Conservation (phyloP, 306 rosid genomes). For the Lathyrus aphaca region DNA sequence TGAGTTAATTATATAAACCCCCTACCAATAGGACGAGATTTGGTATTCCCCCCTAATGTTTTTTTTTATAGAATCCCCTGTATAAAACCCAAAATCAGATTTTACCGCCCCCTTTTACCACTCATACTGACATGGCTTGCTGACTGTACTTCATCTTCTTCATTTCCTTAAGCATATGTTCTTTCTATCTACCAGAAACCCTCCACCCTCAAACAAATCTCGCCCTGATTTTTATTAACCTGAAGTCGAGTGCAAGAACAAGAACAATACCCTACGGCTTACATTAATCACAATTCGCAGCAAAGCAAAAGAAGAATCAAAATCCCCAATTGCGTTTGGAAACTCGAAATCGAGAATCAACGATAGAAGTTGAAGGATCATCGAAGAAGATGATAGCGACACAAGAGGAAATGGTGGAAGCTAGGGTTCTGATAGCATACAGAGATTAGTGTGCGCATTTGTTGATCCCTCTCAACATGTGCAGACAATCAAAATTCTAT, state of each 20-base stretch:
- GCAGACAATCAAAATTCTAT: slow-evolving; percentile 79
- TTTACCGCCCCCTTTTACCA: no score
- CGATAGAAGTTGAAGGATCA: slow-evolving; percentile 55
- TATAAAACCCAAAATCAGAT: no score
- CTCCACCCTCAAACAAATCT: no score
- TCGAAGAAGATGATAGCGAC: slow-evolving; percentile 98
- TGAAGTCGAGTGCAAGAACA: not conserved
- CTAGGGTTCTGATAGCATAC: slow-evolving; percentile 76
- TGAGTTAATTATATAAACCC: no score
- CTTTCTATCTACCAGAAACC: no score
- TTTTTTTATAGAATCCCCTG: no score
- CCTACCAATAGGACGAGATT: no score
- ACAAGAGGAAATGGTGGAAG: slow-evolving; percentile 89
- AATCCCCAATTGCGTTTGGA: not conserved
- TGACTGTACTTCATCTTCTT: no score
- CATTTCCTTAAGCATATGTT: no score
- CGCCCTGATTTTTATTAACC: no score
- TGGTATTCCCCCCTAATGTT: no score
- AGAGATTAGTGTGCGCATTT: slow-evolving; percentile 93
- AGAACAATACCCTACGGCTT: slow-evolving; percentile 6
- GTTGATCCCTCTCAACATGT: slow-evolving; percentile 91
- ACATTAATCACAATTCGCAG: not conserved
- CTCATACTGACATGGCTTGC: no score
- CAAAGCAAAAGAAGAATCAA: not conserved
- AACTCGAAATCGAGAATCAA: not conserved